phyloP scores from a whole-genome alignment of 225 moss, liverwort and hornwort species.

The Sphagnum contortum region DNA sequence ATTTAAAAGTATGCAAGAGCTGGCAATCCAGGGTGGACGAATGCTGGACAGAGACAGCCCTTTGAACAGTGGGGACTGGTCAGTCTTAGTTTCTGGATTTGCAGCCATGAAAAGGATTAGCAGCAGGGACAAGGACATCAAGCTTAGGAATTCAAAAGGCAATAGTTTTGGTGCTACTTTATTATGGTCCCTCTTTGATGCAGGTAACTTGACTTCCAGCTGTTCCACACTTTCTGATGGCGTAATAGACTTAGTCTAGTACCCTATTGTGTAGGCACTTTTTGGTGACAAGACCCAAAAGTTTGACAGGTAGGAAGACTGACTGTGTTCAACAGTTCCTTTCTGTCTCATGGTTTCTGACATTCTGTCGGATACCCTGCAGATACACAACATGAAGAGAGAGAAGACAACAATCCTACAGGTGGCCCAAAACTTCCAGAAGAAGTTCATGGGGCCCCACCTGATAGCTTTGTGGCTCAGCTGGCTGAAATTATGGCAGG shows the following conservation, averaged over 20 bases:
- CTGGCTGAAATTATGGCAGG: constrained; percentile 91
- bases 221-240: not conserved
- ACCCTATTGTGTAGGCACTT: too few relatives aligned
- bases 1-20: constrained; percentile 59
- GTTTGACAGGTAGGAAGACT: too few relatives aligned
- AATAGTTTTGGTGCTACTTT: constrained; percentile 49
- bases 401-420: constrained; percentile 23
- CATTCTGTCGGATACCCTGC: not conserved
- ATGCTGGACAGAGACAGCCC: constrained; percentile 42
- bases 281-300: too few relatives aligned
- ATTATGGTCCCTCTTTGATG: constrained; percentile 77
- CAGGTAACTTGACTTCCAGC: constrained; percentile 21
- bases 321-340: not conserved
- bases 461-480: constrained; percentile 86
- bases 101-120: constrained; percentile 82
- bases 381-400: constrained; percentile 56
- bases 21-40: constrained; percentile 43
- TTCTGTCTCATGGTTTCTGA: not conserved
- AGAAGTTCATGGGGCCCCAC: constrained; percentile 90
- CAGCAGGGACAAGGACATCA: constrained; percentile 65
- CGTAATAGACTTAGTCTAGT: too few relatives aligned
- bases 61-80: constrained; percentile 77
- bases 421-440: constrained; percentile 59
- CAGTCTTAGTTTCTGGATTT: constrained; percentile 74
- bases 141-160: constrained; percentile 34